Percentiles rank a stretch among this genome's conserved stretches.
These are phyloP conservation scores for Rosellinia necatrix DNA, from an alignment of 2,329 filamentous ascomycete genomes.

Conservation along the genomic window DNA sequence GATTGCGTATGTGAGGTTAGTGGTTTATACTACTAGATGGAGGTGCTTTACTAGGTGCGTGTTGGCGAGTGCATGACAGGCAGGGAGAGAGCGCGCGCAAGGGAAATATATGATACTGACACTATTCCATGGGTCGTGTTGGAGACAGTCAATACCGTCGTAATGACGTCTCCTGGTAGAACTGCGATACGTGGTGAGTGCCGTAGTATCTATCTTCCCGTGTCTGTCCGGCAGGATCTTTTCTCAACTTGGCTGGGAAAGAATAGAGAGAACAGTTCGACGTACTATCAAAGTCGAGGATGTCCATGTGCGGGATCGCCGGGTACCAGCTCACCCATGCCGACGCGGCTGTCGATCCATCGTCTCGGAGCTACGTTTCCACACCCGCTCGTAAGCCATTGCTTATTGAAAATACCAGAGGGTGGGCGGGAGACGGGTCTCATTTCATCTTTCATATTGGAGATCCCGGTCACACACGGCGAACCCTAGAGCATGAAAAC, in stretches of 20 bases:
- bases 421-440: too few relatives aligned
- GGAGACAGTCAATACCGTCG: not conserved
- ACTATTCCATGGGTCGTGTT: not conserved
- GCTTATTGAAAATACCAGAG: too few relatives aligned
- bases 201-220: too few relatives aligned
- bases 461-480: too few relatives aligned
- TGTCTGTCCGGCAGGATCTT: too few relatives aligned
- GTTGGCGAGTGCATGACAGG: not conserved
- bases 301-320: not conserved
- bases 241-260: too few relatives aligned
- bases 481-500: too few relatives aligned
- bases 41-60: not conserved
- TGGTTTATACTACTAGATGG: not conserved
- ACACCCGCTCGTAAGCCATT: not conserved
- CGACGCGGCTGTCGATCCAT: not conserved
- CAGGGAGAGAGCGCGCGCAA: not conserved
- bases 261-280: not conserved
- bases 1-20: not conserved
- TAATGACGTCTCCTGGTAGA: not conserved
- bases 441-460: too few relatives aligned
- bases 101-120: not conserved
- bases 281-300: not conserved
- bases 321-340: slow-evolving; percentile 2
- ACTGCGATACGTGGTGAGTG: not conserved
- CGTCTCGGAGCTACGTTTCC: not conserved